These are phyloP conservation scores for Arthrobotrys pseudoclavata DNA, from an alignment of 2,329 filamentous ascomycete species.

Conservation along the genomic window DNA sequence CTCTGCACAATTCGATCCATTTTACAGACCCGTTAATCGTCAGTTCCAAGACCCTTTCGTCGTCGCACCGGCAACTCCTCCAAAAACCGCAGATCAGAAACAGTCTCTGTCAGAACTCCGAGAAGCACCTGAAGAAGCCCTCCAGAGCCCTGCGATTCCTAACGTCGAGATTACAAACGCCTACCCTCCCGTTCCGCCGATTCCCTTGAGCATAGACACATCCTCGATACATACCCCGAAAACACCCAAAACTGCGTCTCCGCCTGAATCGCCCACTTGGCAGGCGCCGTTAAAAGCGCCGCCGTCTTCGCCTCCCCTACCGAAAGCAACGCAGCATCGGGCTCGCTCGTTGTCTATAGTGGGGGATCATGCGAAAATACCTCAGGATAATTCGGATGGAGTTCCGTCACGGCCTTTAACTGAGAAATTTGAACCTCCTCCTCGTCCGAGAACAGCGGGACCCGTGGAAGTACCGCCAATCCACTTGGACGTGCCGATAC, in stretches of 20 bases:
- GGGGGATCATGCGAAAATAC: conserved; percentile 52
- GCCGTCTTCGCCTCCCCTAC: conserved; percentile 56
- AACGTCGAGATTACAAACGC: conserved; percentile 42
- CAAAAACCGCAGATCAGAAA: conserved; percentile 59
- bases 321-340: conserved; percentile 54
- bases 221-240: conserved; percentile 57
- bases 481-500: conserved; percentile 64
- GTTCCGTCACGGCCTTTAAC: conserved; percentile 53
- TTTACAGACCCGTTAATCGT: conserved; percentile 54
- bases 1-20: conserved; percentile 27
- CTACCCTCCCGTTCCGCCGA: conserved; percentile 46
- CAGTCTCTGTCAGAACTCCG: conserved; percentile 56
- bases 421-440: conserved; percentile 59
- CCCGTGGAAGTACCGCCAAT: conserved; percentile 61
- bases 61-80: conserved; percentile 51
- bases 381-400: conserved; percentile 49
- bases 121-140: conserved; percentile 53
- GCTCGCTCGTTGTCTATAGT: conserved; percentile 55
- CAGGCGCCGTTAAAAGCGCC: conserved; percentile 55
- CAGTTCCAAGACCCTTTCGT: conserved; percentile 58
- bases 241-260: conserved; percentile 49
- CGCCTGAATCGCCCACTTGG: conserved; percentile 57
- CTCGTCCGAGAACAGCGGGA: conserved; percentile 62
- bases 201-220: conserved; percentile 37
- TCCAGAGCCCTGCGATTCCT: conserved; percentile 34